These are phyloP conservation scores for Colletotrichum acutatum DNA, from an alignment of 2,329 filamentous ascomycete species.

Conservation along the genomic window DNA sequence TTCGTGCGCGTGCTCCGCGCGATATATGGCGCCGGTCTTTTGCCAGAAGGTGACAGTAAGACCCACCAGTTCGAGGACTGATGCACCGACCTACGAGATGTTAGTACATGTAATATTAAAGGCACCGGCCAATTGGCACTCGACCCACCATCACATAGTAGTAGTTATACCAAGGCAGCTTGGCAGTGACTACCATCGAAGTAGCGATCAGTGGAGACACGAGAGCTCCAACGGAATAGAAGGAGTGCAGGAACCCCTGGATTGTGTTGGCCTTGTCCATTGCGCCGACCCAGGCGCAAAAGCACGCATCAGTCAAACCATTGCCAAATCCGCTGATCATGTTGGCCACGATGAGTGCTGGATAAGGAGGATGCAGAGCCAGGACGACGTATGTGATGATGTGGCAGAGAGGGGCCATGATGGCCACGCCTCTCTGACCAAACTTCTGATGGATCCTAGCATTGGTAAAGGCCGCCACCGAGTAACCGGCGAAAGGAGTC, in stretches of 20 bases:
- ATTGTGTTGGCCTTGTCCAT: constrained; percentile 77
- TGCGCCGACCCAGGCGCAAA: constrained; percentile 65
- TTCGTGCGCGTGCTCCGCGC: constrained; percentile 48
- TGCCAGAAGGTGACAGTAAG: constrained; percentile 68
- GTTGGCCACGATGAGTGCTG: constrained; percentile 71
- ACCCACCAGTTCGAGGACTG: constrained; percentile 65
- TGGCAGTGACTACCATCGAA: constrained; percentile 69
- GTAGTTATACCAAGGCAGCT: constrained; percentile 73
- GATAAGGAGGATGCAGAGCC: constrained; percentile 71
- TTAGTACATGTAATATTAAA: not conserved
- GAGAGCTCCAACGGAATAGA: constrained; percentile 73
- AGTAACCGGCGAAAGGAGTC: constrained; percentile 72
- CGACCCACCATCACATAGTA: constrained; percentile 76
- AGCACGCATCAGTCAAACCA: constrained; percentile 66
- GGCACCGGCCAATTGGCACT: not conserved
- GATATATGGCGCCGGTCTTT: constrained; percentile 66
- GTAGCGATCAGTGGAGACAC: constrained; percentile 74
- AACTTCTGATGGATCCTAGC: constrained; percentile 68
- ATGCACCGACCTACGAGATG: constrained; percentile 51
- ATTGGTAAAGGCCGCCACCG: constrained; percentile 68
- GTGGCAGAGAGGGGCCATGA: constrained; percentile 71
- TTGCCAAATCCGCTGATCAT: constrained; percentile 75
- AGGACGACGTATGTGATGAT: constrained; percentile 70
- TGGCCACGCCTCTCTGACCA: constrained; percentile 74
- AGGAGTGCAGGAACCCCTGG: constrained; percentile 72